phyloP scores from a whole-genome alignment of 1,139 yeast species.

The Kurtzmaniella natalensis region DNA sequence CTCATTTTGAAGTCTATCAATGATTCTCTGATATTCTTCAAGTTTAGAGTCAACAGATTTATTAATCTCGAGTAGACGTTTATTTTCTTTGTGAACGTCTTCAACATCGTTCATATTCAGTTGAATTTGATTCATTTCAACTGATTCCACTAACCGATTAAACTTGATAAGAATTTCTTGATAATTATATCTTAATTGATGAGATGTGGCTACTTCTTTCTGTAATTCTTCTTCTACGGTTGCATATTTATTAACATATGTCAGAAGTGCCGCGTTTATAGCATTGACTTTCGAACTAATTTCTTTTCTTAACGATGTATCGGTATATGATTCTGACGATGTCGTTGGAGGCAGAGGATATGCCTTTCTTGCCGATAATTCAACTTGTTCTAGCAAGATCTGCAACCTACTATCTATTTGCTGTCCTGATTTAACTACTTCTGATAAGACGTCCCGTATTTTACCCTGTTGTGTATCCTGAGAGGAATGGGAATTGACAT shows the following conservation, averaged over 20 bases:
- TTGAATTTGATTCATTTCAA: slow-evolving; percentile 10
- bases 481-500: neutral
- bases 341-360: slow-evolving; percentile 3
- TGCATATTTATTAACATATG: slow-evolving; percentile 19
- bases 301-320: too few species aligned
- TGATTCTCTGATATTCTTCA: slow-evolving; percentile 27
- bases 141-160: slow-evolving; percentile 13
- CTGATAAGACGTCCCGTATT: neutral
- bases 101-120: slow-evolving; percentile 11
- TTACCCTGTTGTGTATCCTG: neutral
- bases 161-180: slow-evolving; percentile 17
- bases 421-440: neutral
- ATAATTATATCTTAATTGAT: slow-evolving; percentile 17
- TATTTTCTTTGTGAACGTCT: slow-evolving; percentile 18
- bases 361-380: neutral
- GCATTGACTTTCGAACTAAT: slow-evolving; percentile 14
- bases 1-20: slow-evolving; percentile 29
- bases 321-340: neutral
- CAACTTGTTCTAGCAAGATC: slow-evolving; percentile 8
- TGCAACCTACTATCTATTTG: slow-evolving; percentile 12
- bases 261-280: slow-evolving; percentile 19
- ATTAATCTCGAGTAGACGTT: slow-evolving; percentile 13
- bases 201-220: slow-evolving; percentile 21
- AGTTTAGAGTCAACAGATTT: slow-evolving; percentile 21
- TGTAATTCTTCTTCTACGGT: slow-evolving; percentile 20